Percentiles rank a stretch among this genome's conserved stretches.
phyloP scores from a whole-genome alignment of 495 filamentous ascomycete species.

The Penicillium subrubescens region DNA sequence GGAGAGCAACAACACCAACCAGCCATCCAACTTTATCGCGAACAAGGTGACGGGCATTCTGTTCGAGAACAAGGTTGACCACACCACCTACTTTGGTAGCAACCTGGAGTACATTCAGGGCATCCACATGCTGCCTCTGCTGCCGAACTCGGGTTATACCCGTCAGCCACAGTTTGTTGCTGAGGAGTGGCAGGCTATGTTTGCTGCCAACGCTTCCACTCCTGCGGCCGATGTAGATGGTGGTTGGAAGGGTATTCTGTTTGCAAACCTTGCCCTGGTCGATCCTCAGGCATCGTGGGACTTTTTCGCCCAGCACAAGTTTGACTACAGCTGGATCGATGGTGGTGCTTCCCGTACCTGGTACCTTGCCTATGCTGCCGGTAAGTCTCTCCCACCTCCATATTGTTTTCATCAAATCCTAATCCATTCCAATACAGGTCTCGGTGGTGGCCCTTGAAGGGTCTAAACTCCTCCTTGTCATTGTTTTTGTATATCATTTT shows the following conservation, averaged over 20 bases:
- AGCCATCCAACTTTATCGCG: slow-evolving; percentile 73
- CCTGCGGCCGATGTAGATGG: slow-evolving; percentile 62
- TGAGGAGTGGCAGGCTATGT: slow-evolving; percentile 86
- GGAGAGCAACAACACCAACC: slow-evolving; percentile 66
- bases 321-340: slow-evolving; percentile 75
- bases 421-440: slow-evolving; percentile 9
- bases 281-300: slow-evolving; percentile 69
- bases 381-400: slow-evolving; percentile 32
- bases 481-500: background rate
- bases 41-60: slow-evolving; percentile 93
- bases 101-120: slow-evolving; percentile 85
- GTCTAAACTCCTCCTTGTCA: background rate
- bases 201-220: slow-evolving; percentile 47
- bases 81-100: slow-evolving; percentile 88
- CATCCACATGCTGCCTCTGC: slow-evolving; percentile 94
- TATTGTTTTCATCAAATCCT: background rate
- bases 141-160: slow-evolving; percentile 68
- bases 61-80: slow-evolving; percentile 96
- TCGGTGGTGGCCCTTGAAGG: slow-evolving; percentile 20
- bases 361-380: slow-evolving; percentile 83
- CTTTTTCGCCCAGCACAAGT: slow-evolving; percentile 70
- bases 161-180: slow-evolving; percentile 69
- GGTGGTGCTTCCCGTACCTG: slow-evolving; percentile 85
- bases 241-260: slow-evolving; percentile 87
- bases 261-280: slow-evolving; percentile 77